These are phyloP conservation scores for Toxoplasma gondii DNA, from an alignment of 169 alveolate species.

Conservation along the genomic window DNA sequence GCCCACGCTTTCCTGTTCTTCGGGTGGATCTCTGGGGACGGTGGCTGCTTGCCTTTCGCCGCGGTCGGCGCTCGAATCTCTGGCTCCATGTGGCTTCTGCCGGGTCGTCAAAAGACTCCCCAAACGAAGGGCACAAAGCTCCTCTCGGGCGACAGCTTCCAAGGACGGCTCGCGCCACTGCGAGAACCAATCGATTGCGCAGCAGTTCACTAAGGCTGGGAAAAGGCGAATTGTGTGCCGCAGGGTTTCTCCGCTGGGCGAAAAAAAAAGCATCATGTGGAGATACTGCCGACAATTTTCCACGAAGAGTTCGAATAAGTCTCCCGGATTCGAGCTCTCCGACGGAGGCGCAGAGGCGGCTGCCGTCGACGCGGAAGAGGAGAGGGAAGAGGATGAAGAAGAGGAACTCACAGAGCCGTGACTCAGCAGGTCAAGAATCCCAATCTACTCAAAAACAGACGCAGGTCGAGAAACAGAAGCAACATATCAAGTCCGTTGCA, in stretches of 20 bases:
- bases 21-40: neutral
- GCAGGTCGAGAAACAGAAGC: neutral
- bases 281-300: constrained; percentile 93
- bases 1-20: too few species aligned
- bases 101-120: neutral
- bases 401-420: neutral
- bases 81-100: neutral
- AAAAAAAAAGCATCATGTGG: constrained; percentile 93
- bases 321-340: constrained; percentile 33
- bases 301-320: constrained; percentile 74
- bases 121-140: constrained; percentile 3
- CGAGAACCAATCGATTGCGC: constrained; percentile 95
- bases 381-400: neutral
- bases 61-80: neutral
- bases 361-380: neutral
- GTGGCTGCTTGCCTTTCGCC: neutral
- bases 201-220: constrained; percentile 96
- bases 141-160: constrained; percentile 66
- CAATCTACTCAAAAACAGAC: neutral
- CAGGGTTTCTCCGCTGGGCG: constrained; percentile 95
- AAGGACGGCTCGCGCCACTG: constrained; percentile 91
- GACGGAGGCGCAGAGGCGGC: neutral
- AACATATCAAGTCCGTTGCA: neutral
- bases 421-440: neutral
- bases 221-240: constrained; percentile 93